Evolutionary conservation across 2,329 filamentous ascomycete genomes (phyloP).

Genomic region (Alternaria sp.): DNA sequence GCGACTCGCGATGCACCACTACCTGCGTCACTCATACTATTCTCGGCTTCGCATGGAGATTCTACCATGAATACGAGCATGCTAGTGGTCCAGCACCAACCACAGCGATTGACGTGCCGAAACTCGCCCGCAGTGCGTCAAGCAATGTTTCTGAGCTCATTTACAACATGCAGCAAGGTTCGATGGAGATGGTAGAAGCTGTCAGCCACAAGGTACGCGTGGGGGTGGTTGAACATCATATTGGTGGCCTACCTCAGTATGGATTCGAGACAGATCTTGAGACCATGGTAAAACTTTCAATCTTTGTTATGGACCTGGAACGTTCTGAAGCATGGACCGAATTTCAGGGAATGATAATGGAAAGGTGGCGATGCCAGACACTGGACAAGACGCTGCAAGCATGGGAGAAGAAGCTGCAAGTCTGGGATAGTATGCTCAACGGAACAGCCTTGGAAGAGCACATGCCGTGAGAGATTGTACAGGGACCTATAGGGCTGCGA

Average conservation of each 20-base stretch:
- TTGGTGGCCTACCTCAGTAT: background rate
- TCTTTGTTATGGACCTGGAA: background rate
- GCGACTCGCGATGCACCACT: background rate
- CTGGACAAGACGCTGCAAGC: background rate
- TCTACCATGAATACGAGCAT: accelerated
- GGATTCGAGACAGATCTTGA: background rate
- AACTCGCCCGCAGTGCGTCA: background rate
- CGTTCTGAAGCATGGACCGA: background rate
- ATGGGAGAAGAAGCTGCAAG: background rate
- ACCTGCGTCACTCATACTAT: background rate
- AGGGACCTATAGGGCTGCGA: too few species aligned
- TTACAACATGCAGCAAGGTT: background rate
- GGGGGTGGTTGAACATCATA: background rate
- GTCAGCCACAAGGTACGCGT: background rate
- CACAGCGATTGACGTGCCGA: background rate
- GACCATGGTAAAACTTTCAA: background rate
- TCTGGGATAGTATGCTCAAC: background rate
- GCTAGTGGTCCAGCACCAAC: accelerated
- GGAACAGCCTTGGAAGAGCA: background rate
- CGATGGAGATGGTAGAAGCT: background rate
- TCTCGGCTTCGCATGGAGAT: background rate
- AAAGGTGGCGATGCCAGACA: background rate
- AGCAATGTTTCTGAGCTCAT: background rate
- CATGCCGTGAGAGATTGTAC: background rate
- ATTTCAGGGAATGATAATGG: background rate